These are phyloP conservation scores for Vanderwaltozyma verrucispora DNA, from an alignment of 805 yeast genomes.

Conservation along the genomic window DNA sequence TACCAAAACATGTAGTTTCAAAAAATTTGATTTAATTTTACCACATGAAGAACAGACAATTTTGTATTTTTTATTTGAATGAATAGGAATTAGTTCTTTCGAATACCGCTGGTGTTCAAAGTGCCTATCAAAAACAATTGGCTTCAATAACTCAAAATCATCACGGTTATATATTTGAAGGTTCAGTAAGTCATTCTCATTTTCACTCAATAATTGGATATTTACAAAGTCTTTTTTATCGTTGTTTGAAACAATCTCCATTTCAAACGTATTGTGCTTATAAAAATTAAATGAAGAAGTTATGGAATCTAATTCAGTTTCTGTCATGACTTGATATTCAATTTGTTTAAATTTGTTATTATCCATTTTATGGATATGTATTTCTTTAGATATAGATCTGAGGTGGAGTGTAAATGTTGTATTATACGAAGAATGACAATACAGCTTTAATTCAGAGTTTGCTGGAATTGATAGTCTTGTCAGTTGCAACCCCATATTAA, in stretches of 20 bases:
- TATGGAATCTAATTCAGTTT: neutral
- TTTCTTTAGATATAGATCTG: neutral
- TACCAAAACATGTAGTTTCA: neutral
- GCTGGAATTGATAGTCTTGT: slow-evolving; percentile 16
- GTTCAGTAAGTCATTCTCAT: slow-evolving; percentile 8
- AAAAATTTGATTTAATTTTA: neutral
- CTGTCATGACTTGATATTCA: too few relatives aligned
- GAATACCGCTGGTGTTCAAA: slow-evolving; percentile 8
- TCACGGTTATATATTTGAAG: slow-evolving; percentile 14
- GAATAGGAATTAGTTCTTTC: slow-evolving; percentile 8
- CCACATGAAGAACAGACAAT: slow-evolving; percentile 10
- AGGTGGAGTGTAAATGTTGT: neutral
- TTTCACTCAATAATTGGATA: slow-evolving; percentile 11
- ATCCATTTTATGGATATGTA: neutral
- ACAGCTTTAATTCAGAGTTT: slow-evolving; percentile 3
- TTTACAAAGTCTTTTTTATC: slow-evolving; percentile 8
- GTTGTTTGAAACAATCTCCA: slow-evolving; percentile 5
- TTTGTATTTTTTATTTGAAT: slow-evolving; percentile 15
- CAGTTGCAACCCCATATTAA: slow-evolving; percentile 34
- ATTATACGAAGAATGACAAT: slow-evolving; percentile 17
- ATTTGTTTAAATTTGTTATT: neutral
- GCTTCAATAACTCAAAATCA: slow-evolving; percentile 15
- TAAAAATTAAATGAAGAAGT: slow-evolving; percentile 5
- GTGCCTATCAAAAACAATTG: slow-evolving; percentile 10
- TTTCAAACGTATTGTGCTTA: slow-evolving; percentile 17